Base-by-base conservation (phyloP, 2,329 filamentous ascomycete species). In the Mollisia scopiformis region DNA sequence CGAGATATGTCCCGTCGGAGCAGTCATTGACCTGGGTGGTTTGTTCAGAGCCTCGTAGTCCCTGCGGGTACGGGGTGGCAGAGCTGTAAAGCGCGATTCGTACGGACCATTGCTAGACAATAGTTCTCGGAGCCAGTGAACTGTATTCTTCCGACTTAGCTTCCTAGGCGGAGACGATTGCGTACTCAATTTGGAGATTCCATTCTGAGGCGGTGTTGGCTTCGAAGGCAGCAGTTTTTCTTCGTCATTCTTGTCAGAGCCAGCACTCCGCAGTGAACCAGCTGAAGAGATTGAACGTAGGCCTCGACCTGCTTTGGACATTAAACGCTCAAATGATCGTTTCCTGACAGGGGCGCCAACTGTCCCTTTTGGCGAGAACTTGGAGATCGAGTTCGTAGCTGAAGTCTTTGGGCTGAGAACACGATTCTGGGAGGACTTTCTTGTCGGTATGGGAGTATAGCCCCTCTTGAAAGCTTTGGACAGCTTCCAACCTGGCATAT, bases 51-150 rank as follows among this genome's bases (percentile, higher is more conserved):
- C 19, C 30, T 52, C 46, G 30, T 63, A 50, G n/a, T 25, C 50
- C 23, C 56, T 64, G 54, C 55, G 62, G 37, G 61, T 65, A 21
- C 68, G 62, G n/a, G 68, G 66, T 30, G 70, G 69, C 8, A 72
- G 46, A 33, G 67, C 62, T 41, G 71, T 73, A 37, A 72, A 63
- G 47, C 65, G 67, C 50, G 69, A 56, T 37, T 68, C 65, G 39
- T 72, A 71, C 31, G 69, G 61, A 16, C 57, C 67, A 41, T 64
- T 68, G 31, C 55, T 69, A 3, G 63, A 62, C 25, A 72, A 57
- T 35, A 72, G 27, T 33, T 71, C 66, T 62, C 62, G 68, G 16
- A 72, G 61, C 71, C 71, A 73, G 30, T 68, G 61, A 39, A 72
- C 66, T 19, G 66, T 70, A 27, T 64, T 69, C 23, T 64, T 66